Percentiles rank a stretch among this genome's conserved stretches.
phyloP scores from a whole-genome alignment of 371 early-diverging fungal species.

The Circinella minor region DNA sequence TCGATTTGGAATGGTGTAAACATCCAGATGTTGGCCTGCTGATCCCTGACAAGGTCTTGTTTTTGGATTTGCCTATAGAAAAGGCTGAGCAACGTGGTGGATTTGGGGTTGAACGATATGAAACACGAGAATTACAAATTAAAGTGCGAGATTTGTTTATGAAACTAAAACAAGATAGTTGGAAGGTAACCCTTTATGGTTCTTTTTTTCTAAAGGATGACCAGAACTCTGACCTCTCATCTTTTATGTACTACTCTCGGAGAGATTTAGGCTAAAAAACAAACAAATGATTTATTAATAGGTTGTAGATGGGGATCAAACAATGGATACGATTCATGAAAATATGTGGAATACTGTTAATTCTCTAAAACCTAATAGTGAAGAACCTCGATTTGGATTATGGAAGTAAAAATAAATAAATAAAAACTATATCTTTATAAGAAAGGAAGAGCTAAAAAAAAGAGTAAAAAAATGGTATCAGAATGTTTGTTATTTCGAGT shows the following conservation, averaged over 20 bases:
- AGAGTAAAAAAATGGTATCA: too few relatives aligned
- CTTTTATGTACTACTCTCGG: too few relatives aligned
- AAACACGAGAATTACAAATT: slow-evolving; percentile 86
- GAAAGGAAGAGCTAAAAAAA: too few relatives aligned
- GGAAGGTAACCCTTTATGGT: slow-evolving; percentile 54
- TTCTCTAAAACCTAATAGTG: background rate
- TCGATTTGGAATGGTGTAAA: slow-evolving; percentile 91
- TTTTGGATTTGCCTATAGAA: slow-evolving; percentile 85
- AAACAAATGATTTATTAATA: background rate
- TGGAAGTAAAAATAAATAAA: background rate
- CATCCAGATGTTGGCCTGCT: slow-evolving; percentile 87
- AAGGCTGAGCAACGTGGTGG: slow-evolving; percentile 81
- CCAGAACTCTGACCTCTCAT: too few relatives aligned
- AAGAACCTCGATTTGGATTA: slow-evolving; percentile 1
- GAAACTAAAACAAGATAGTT: slow-evolving; percentile 57
- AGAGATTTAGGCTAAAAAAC: background rate
- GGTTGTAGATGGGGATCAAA: slow-evolving; percentile 25
- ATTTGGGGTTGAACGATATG: slow-evolving; percentile 97
- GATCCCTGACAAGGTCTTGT: slow-evolving; percentile 89
- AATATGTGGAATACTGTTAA: slow-evolving; percentile 24
- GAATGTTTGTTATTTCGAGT: too few relatives aligned
- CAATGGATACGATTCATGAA: slow-evolving; percentile 26
- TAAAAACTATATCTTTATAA: background rate
- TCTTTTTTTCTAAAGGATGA: background rate
- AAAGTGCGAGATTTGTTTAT: slow-evolving; percentile 72